phyloP scores from a whole-genome alignment of 345 rosid genomes.

The Sisymbrium altissimum region DNA sequence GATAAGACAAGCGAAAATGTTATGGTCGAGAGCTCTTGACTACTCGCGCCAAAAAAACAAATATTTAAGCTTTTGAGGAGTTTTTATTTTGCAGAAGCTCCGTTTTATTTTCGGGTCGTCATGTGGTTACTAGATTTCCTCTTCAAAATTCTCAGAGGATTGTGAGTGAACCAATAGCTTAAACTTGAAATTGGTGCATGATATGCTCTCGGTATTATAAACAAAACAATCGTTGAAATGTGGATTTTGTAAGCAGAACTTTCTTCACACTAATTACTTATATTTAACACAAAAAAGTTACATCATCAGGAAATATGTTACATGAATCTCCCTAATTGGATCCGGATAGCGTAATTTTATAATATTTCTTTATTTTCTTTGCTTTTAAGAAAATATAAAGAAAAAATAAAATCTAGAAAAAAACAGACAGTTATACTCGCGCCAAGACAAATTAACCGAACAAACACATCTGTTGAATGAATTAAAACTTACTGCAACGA shows the following conservation, averaged over 20 bases:
- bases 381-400: neutral
- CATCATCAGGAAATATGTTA: neutral
- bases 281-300: neutral
- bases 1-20: neutral
- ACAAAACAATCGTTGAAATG: neutral
- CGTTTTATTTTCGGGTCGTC: neutral
- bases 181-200: neutral
- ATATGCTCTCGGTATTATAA: neutral
- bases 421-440: conserved; percentile 17
- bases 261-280: neutral
- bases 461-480: conserved; percentile 23
- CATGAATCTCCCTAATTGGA: neutral
- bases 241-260: neutral
- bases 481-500: conserved; percentile 20
- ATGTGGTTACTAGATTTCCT: neutral
- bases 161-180: neutral
- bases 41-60: neutral
- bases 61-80: neutral
- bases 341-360: too few species aligned
- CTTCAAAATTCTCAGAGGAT: neutral
- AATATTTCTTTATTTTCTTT: neutral
- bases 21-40: neutral
- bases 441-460: conserved; percentile 23
- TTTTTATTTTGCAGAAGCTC: neutral
- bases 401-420: neutral